Evolutionary conservation across 2,329 filamentous ascomycete species (phyloP), one percentile per base, ranked within the genome.

Genomic region (Ophiostoma pallidulum): DNA sequence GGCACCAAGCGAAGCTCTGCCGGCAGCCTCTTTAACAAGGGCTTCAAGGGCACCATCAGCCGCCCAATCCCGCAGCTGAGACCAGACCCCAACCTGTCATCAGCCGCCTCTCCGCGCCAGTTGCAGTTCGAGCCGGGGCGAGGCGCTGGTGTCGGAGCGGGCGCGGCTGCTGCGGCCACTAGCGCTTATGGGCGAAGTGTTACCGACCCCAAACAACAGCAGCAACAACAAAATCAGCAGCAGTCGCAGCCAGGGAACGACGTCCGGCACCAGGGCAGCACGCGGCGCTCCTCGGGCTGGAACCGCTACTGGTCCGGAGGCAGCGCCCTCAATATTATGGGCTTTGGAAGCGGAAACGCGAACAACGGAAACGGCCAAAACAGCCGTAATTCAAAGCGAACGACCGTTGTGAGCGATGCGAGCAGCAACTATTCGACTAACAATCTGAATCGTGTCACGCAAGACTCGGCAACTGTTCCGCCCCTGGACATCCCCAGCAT

Each of bases 221-320:
- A 36, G 41, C 41, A 29, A 14, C 35, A 26, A 12, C 47, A 36
- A 38, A 36, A 29, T 12, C 35, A 26, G 13, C 47, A 39, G 48
- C 50, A 26, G 59, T 61, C 35, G 53, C 61, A 58, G 51, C 61
- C 52, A 50, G 66, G 47, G 51, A 55, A 52, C 52, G 64, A 60
- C 45, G 14, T 57, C 52, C 53, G 64, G 39, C 54, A 57, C 45
- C 60, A 72, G 42, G 71, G 68, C 41, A 65, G 64, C 38, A 66
- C 69, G 18, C 72, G 79, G 47, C 72, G 78, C 58, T 86, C 81
- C 56, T 86, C 82, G 4, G 82, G 82, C 41, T 88, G 84, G 84
- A 86, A 86, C 62, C 70, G 78, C 45, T 88, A 87, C 64, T 88
- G 84, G 76, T 85, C 82, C 13, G 82, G 82, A 43, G 84, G 83